A percentile compares a stretch with the other conserved stretches of the same genome.
Evolutionary conservation across 768 basidiomycete species (phyloP).

Genomic region (Mycena latifolia): DNA sequence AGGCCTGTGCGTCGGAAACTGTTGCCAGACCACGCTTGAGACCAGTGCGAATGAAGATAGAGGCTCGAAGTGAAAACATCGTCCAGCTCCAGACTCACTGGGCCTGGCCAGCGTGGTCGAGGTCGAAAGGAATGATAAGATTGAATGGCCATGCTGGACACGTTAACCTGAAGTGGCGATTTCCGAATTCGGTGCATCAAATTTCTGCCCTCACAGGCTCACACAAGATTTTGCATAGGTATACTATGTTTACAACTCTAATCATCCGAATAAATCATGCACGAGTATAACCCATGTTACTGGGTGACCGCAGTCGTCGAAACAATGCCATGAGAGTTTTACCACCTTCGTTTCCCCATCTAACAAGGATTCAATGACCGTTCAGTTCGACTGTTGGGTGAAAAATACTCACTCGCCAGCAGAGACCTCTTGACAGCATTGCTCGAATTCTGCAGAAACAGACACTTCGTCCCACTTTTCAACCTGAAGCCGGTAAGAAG

Average conservation of each 20-base stretch:
- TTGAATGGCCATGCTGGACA: too few species aligned
- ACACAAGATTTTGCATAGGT: too few species aligned
- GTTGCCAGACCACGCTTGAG: conserved; percentile 44
- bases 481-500: not conserved
- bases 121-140: too few species aligned
- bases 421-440: conserved; percentile 78
- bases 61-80: conserved; percentile 45
- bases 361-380: conserved; percentile 39
- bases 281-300: conserved; percentile 39
- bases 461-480: conserved; percentile 83
- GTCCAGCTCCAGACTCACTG: not conserved
- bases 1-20: conserved; percentile 37
- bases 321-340: conserved; percentile 77
- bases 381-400: not conserved
- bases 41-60: conserved; percentile 38
- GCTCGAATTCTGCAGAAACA: conserved; percentile 72
- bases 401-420: conserved; percentile 72
- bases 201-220: too few species aligned
- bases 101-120: too few species aligned
- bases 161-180: too few species aligned
- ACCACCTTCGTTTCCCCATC: conserved; percentile 81
- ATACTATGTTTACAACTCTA: too few species aligned
- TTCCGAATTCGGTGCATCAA: too few species aligned
- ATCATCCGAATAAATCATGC: conserved; percentile 13
- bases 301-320: conserved; percentile 74